Evolutionary conservation across 352 stramenopile species (phyloP).

Genomic region (Phytophthora sansomeana): DNA sequence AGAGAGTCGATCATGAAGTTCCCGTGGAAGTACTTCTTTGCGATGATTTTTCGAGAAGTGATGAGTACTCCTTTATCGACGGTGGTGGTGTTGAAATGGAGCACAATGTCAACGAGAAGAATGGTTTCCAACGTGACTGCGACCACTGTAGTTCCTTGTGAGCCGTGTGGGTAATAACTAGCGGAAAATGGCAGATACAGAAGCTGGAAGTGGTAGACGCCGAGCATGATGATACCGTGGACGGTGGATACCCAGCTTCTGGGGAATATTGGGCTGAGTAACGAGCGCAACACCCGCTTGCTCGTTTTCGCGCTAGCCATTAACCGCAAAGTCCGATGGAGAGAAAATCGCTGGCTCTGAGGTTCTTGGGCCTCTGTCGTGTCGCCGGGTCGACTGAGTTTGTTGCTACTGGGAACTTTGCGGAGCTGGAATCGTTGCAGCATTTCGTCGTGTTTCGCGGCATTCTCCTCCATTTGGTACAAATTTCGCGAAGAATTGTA

Average conservation of each 20-base stretch:
- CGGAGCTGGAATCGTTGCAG: conserved; percentile 27
- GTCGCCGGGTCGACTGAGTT: neutral
- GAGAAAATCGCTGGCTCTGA: conserved; percentile 11
- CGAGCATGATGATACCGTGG: conserved; percentile 37
- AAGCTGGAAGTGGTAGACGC: conserved; percentile 21
- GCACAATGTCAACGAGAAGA: conserved; percentile 1
- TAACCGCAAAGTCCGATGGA: conserved; percentile 3
- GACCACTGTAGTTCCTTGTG: conserved; percentile 2
- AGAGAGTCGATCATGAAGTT: conserved; percentile 25
- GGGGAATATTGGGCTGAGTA: neutral
- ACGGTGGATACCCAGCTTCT: conserved; percentile 3
- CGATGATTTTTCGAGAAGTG: conserved; percentile 16
- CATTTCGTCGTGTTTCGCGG: conserved; percentile 16
- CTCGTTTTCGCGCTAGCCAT: conserved; percentile 1
- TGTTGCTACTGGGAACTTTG: conserved; percentile 10
- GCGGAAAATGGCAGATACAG: too few relatives aligned
- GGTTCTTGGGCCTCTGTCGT: conserved; percentile 5
- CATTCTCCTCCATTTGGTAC: conserved; percentile 15
- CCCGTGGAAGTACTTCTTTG: conserved; percentile 8
- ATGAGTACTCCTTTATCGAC: too few relatives aligned
- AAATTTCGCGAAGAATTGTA: too few relatives aligned
- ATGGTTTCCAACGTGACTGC: conserved; percentile 7
- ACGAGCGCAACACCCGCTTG: neutral
- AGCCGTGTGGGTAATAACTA: conserved; percentile 8
- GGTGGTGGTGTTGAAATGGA: conserved; percentile 30